These are phyloP conservation scores for Yamadazyma atmosphaerica DNA, from an alignment of 1,139 yeast genomes.

Conservation along the genomic window DNA sequence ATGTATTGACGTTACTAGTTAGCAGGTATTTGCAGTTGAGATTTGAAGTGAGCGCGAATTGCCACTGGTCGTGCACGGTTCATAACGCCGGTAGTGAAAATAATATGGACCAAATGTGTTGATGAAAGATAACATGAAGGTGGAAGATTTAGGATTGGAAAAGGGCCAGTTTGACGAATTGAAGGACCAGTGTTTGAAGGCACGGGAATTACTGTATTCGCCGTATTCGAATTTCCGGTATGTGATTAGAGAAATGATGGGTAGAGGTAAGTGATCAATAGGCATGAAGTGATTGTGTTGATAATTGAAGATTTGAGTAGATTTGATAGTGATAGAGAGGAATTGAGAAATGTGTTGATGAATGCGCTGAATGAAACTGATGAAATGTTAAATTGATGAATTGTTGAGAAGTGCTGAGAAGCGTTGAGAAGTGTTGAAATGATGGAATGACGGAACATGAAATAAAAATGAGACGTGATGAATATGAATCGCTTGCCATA, in stretches of 20 bases:
- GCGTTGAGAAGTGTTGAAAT: background rate
- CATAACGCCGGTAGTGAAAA: background rate
- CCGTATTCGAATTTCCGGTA: slow-evolving; percentile 81
- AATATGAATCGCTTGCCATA: too few species aligned
- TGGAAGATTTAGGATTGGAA: slow-evolving; percentile 11
- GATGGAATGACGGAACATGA: too few species aligned
- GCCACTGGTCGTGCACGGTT: slow-evolving; percentile 7
- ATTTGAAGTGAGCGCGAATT: slow-evolving; percentile 1
- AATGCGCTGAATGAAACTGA: too few species aligned
- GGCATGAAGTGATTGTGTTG: too few species aligned
- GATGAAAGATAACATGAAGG: slow-evolving; percentile 1
- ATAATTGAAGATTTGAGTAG: too few species aligned
- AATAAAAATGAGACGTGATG: too few species aligned
- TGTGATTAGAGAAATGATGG: too few species aligned
- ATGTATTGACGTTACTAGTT: background rate
- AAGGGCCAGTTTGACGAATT: slow-evolving; percentile 27
- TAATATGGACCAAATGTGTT: too few species aligned
- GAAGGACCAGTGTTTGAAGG: slow-evolving; percentile 34
- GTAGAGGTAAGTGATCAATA: too few species aligned
- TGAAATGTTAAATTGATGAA: too few species aligned
- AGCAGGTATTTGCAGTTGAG: background rate
- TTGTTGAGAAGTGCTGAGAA: background rate
- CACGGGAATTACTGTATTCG: slow-evolving; percentile 60
- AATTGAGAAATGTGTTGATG: background rate
- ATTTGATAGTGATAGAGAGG: too few species aligned